Base-by-base conservation (phyloP, 371 early-diverging fungal genomes). In the Aphelidium insulamus region DNA sequence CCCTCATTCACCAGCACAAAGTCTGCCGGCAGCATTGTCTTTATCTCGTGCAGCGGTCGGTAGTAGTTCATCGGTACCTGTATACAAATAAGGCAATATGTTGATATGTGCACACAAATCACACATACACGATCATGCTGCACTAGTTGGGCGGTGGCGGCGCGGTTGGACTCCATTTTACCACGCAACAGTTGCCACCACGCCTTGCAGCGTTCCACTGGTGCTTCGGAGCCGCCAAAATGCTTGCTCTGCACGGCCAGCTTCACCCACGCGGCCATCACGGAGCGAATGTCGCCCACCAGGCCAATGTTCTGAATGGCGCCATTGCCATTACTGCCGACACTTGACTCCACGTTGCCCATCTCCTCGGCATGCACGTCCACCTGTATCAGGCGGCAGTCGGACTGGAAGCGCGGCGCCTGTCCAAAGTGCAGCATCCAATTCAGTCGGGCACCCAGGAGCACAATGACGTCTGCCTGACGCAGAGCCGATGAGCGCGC, bases 361-460 rank as follows among this genome's bases (percentile, higher is more conserved):
- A 68, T 48, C 44, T 77, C 79, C 38, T 75, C 73, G 0, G 71
- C 55, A 5, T 47, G 34, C 22, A 78, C 60, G 45, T 80, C 79
- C 12, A 72, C 55, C 38, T 78, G 77, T 44, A 78, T 77, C 25
- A 77, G 54, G 33, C 59, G 61, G 18, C 62, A 64, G 6, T 50
- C 19, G 15, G 40, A 19, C 8, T 38, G 40, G 57, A 75, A 76
- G 19, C 67, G 60, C 22, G 69, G 69, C 2, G 57, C 28, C 17
- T 48, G 43, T 4, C 81, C 81, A 48, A 68, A 78, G 34, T 77
- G 77, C 18, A 80, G 48, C 17, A 80, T 75, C 81, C 81, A 80
- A 43, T 80, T 80, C 15, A 79, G 39, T 21, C 69, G 49, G 3
- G 78, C 81, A 23, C 81, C 81, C 21, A 77, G 43, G 3, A 80